Percentiles rank a stretch among this genome's conserved stretches.
phyloP scores from a whole-genome alignment of 2,329 filamentous ascomycete genomes.

The Zymoseptoria brevis region DNA sequence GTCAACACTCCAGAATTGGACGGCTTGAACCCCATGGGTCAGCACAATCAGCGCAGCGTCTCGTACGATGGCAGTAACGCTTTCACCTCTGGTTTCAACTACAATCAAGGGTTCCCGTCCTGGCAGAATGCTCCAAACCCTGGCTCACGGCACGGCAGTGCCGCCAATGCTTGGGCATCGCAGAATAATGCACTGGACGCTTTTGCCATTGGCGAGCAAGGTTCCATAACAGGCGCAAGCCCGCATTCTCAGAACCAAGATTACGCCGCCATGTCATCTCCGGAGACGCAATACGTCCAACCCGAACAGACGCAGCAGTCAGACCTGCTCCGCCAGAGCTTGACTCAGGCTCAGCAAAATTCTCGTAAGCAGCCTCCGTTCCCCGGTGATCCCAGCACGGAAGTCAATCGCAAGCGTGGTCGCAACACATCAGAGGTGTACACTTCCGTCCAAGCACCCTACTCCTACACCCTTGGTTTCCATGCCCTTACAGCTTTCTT shows the following conservation, averaged over 20 bases:
- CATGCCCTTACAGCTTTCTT: constrained; percentile 79
- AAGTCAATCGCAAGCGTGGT: constrained; percentile 40
- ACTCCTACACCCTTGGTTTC: constrained; percentile 83
- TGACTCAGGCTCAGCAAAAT: constrained; percentile 25
- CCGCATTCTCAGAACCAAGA: constrained; percentile 48
- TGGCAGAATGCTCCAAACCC: constrained; percentile 31
- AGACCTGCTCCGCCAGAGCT: constrained; percentile 26
- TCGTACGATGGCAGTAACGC: constrained; percentile 24
- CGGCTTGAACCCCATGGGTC: constrained; percentile 24
- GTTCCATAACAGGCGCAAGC: constrained; percentile 51
- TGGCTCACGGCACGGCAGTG: constrained; percentile 36
- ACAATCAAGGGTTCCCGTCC: constrained; percentile 17
- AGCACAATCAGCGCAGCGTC: constrained; percentile 21
- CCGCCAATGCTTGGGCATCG: constrained; percentile 35
- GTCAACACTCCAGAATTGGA: constrained; percentile 29
- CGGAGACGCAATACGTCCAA: constrained; percentile 25
- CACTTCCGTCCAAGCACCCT: constrained; percentile 79
- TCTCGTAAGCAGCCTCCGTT: constrained; percentile 24
- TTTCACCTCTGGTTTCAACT: constrained; percentile 16
- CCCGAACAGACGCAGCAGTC: constrained; percentile 25
- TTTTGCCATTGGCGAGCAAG: constrained; percentile 54
- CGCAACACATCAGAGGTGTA: constrained; percentile 80
- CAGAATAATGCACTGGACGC: constrained; percentile 41
- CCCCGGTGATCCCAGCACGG: constrained; percentile 23
- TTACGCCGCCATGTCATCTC: constrained; percentile 29